A percentile compares a stretch with the other conserved stretches of the same genome.
Conservation (phyloP, 257 asterid genomes). For the Anisodus acutangulus region DNA sequence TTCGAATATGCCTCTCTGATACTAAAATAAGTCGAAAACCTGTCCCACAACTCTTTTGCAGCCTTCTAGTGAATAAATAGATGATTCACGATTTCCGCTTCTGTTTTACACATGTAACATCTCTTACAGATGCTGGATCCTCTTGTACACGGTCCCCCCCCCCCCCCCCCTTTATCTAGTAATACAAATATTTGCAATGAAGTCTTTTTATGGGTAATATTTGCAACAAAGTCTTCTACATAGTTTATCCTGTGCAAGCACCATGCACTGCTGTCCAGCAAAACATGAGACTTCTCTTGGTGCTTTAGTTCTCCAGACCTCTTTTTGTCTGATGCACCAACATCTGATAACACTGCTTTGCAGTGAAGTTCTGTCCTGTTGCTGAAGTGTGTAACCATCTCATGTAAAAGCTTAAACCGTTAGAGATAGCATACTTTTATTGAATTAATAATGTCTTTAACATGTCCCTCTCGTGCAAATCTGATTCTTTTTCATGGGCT, state of each 20-base stretch:
- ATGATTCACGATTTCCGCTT: background rate
- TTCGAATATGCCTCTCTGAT: background rate
- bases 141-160: background rate
- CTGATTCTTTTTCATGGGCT: conserved; percentile 9
- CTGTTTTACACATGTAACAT: background rate
- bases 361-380: too few relatives aligned
- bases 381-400: too few relatives aligned
- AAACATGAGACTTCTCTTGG: background rate
- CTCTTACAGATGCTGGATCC: background rate
- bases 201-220: too few relatives aligned
- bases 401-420: background rate
- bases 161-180: background rate
- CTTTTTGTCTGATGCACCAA: background rate
- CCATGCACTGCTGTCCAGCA: background rate
- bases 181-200: background rate
- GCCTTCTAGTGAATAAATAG: background rate
- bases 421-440: background rate
- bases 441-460: background rate
- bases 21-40: background rate
- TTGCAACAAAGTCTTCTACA: background rate
- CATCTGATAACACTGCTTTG: background rate
- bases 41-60: background rate
- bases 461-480: background rate
- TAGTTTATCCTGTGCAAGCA: background rate
- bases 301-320: background rate